Conservation (phyloP, 2,329 filamentous ascomycete genomes). For the Pseudogymnoascus sp. region DNA sequence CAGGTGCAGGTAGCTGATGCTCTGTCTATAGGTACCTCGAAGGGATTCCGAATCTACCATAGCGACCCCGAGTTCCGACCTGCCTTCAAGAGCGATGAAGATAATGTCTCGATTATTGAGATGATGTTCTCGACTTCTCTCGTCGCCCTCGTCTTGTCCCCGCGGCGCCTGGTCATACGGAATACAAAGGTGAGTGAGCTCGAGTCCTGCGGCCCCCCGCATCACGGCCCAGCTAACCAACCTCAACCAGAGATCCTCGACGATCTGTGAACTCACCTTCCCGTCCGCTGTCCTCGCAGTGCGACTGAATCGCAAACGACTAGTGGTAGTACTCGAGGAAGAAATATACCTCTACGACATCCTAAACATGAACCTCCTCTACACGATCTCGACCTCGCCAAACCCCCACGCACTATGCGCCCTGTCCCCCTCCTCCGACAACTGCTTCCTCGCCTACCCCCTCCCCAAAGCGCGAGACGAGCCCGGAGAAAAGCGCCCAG, state of each 20-base stretch:
- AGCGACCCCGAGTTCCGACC: conserved; percentile 86
- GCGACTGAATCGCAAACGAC: conserved; percentile 84
- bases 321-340: conserved; percentile 89
- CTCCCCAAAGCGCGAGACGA: conserved; percentile 67
- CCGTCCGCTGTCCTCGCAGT: conserved; percentile 93
- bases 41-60: conserved; percentile 92
- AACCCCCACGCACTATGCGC: conserved; percentile 89
- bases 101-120: conserved; percentile 91
- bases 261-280: conserved; percentile 98
- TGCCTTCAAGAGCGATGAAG: conserved; percentile 89
- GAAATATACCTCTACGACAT: conserved; percentile 99
- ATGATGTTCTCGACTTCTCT: conserved; percentile 98
- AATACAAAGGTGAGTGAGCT: conserved; percentile 74
- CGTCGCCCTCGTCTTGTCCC: conserved; percentile 86
- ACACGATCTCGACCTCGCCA: conserved; percentile 87
- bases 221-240: not conserved
- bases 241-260: conserved; percentile 51
- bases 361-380: conserved; percentile 91
- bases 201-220: not conserved
- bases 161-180: conserved; percentile 86
- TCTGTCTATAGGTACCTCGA: conserved; percentile 64
- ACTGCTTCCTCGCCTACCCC: conserved; percentile 92
- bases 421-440: conserved; percentile 87
- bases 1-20: conserved; percentile 10
- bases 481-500: conserved; percentile 50